These are phyloP conservation scores for Wickerhamomyces subpelliculosus DNA, from an alignment of 805 yeast species.

Conservation along the genomic window DNA sequence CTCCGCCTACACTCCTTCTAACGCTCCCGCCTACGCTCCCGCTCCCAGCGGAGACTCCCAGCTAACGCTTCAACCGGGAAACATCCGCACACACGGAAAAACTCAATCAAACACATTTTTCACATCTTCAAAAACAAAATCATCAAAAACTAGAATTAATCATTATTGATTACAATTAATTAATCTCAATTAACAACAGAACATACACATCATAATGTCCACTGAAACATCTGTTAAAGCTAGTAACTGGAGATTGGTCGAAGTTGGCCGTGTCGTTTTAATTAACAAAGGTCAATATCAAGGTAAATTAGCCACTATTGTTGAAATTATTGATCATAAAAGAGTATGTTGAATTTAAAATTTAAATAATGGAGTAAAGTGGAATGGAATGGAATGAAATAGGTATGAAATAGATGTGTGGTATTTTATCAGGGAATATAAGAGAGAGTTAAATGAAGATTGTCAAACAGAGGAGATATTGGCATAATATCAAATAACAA, in stretches of 20 bases:
- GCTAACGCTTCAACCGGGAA: too few relatives aligned
- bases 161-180: not conserved
- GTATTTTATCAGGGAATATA: too few relatives aligned
- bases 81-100: too few relatives aligned
- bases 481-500: too few relatives aligned
- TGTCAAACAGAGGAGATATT: too few relatives aligned
- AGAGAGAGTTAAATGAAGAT: too few relatives aligned
- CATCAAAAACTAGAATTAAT: not conserved
- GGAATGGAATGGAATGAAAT: not conserved
- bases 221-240: conserved; percentile 79
- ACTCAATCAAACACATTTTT: too few relatives aligned
- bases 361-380: not conserved
- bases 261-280: conserved; percentile 98
- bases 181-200: not conserved
- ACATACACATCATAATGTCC: conserved; percentile 41
- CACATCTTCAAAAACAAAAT: too few relatives aligned
- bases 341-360: conserved; percentile 59
- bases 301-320: conserved; percentile 91
- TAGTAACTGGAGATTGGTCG: conserved; percentile 98
- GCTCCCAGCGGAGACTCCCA: too few relatives aligned
- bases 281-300: conserved; percentile 66
- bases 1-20: too few relatives aligned
- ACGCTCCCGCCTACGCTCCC: too few relatives aligned
- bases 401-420: not conserved
- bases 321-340: conserved; percentile 98